Conservation (phyloP, 768 basidiomycete genomes). For the Dentipellis sp. region DNA sequence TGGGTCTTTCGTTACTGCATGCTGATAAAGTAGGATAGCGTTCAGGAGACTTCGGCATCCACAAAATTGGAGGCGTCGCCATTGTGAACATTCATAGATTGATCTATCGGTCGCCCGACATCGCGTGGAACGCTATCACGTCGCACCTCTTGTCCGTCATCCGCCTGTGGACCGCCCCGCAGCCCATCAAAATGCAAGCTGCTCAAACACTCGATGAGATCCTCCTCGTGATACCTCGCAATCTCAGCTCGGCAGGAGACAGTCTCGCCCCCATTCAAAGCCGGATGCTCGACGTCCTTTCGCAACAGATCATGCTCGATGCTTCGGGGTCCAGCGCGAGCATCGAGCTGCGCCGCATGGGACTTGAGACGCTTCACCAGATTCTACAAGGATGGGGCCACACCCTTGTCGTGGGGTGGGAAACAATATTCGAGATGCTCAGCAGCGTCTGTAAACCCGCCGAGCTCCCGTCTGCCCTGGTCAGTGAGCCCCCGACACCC, state of each 20-base stretch:
- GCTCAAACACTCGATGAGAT: conserved; percentile 83
- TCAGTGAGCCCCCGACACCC: conserved; percentile 24
- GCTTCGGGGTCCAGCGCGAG: conserved; percentile 31
- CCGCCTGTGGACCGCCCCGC: conserved; percentile 59
- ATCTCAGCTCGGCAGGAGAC: conserved; percentile 47
- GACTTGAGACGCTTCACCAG: conserved; percentile 80
- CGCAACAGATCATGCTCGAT: conserved; percentile 59
- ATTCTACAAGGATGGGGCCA: conserved; percentile 90
- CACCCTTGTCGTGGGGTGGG: conserved; percentile 89
- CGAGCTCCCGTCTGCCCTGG: conserved; percentile 23
- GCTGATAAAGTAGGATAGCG: conserved; percentile 34
- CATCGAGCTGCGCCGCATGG: conserved; percentile 81
- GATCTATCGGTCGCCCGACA: conserved; percentile 69
- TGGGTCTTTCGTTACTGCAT: background rate
- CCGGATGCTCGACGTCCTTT: conserved; percentile 78
- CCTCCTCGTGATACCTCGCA: conserved; percentile 66
- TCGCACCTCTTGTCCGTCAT: conserved; percentile 74
- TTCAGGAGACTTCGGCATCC: conserved; percentile 91
- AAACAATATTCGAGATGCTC: conserved; percentile 86
- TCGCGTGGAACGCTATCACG: conserved; percentile 81
- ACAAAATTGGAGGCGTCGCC: conserved; percentile 71
- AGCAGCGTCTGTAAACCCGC: conserved; percentile 73
- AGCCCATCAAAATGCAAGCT: conserved; percentile 78
- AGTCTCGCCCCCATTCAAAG: conserved; percentile 65
- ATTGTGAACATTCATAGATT: conserved; percentile 82